Conservation (phyloP, 192 early-diverging fungal species). For the Backusella parvicylindrica region DNA sequence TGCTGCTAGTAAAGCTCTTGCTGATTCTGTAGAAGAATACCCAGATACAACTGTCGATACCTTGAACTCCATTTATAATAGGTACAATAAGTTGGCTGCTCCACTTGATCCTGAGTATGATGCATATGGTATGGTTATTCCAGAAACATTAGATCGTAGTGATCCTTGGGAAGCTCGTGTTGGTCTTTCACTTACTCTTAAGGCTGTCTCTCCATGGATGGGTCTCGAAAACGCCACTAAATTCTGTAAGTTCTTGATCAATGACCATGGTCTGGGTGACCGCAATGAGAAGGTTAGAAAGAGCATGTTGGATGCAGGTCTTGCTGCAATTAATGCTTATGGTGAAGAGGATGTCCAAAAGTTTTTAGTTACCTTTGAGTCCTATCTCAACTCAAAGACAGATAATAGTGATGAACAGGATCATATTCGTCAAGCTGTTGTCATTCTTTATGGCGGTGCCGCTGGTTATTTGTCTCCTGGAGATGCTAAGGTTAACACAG, state of each 20-base stretch:
- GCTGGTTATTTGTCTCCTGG: slow-evolving; percentile 80
- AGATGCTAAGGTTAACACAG: slow-evolving; percentile 71
- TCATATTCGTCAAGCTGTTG: slow-evolving; percentile 85
- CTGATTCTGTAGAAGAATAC: slow-evolving; percentile 54
- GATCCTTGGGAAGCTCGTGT: slow-evolving; percentile 81
- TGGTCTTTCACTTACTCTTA: slow-evolving; percentile 78
- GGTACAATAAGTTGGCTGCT: slow-evolving; percentile 58
- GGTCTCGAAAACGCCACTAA: slow-evolving; percentile 45
- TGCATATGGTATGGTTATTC: slow-evolving; percentile 85
- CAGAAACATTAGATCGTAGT: slow-evolving; percentile 73
- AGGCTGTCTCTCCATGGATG: slow-evolving; percentile 61
- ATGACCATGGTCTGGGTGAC: slow-evolving; percentile 85
- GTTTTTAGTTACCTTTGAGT: slow-evolving; percentile 76
- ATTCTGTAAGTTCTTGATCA: slow-evolving; percentile 74
- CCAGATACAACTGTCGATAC: slow-evolving; percentile 50
- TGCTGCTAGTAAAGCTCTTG: slow-evolving; percentile 63
- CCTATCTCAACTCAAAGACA: slow-evolving; percentile 66
- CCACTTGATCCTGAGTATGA: slow-evolving; percentile 87
- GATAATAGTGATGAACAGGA: slow-evolving; percentile 75
- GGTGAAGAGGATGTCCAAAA: slow-evolving; percentile 63
- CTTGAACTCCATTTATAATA: slow-evolving; percentile 53
- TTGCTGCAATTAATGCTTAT: slow-evolving; percentile 69
- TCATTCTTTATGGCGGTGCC: slow-evolving; percentile 88
- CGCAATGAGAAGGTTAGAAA: slow-evolving; percentile 71
- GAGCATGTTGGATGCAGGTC: slow-evolving; percentile 83